Evolutionary conservation across 805 yeast species (phyloP).

Genomic region (Wickerhamiella azyma): DNA sequence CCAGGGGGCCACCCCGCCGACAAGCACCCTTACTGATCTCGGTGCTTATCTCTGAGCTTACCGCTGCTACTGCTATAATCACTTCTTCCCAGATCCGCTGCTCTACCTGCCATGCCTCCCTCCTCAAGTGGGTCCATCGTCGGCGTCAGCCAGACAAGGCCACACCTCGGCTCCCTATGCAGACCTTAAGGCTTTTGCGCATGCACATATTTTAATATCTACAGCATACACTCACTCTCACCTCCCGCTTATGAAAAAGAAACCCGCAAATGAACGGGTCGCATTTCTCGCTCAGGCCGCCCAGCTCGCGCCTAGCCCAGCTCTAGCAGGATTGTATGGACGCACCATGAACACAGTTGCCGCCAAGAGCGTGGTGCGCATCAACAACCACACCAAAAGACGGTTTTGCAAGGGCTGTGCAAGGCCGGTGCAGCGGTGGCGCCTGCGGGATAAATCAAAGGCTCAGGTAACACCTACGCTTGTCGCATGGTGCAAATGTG

Average conservation of each 20-base stretch:
- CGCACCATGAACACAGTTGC: constrained; percentile 46
- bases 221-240: too few species aligned
- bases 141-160: too few species aligned
- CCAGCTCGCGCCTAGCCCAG: constrained; percentile 18
- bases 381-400: constrained; percentile 44
- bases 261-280: constrained; percentile 19
- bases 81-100: too few species aligned
- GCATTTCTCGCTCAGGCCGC: constrained; percentile 24
- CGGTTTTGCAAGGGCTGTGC: constrained; percentile 56
- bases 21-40: too few species aligned
- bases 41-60: too few species aligned
- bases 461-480: constrained; percentile 13
- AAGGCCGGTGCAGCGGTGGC: constrained; percentile 20
- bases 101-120: too few species aligned
- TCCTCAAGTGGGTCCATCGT: too few species aligned
- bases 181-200: too few species aligned
- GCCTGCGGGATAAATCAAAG: constrained; percentile 33
- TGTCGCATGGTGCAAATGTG: constrained; percentile 14
- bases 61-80: too few species aligned
- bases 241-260: constrained; percentile 7
- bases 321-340: constrained; percentile 43
- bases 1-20: too few species aligned
- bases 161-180: too few species aligned
- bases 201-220: neutral
- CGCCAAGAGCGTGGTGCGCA: constrained; percentile 50